phyloP scores from a whole-genome alignment of 2,329 filamentous ascomycete genomes.

The Scedosporium aurantiacum region DNA sequence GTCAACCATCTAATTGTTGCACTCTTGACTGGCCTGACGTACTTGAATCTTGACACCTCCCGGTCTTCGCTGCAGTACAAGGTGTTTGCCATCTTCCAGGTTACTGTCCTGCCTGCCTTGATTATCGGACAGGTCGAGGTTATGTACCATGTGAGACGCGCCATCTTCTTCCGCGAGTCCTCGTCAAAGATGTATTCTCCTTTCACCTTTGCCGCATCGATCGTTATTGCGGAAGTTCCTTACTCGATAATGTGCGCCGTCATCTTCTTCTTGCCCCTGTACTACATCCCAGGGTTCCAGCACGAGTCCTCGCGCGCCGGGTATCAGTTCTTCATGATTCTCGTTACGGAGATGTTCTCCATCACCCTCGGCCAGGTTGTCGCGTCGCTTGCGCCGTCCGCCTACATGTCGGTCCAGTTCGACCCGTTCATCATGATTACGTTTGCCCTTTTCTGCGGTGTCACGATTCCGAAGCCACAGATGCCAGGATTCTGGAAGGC shows the following conservation, averaged over 20 bases:
- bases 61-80: conserved; percentile 70
- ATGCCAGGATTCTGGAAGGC: conserved; percentile 70
- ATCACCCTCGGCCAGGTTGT: conserved; percentile 70
- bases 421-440: conserved; percentile 77
- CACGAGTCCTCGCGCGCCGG: conserved; percentile 54
- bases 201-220: conserved; percentile 64
- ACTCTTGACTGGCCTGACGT: conserved; percentile 68
- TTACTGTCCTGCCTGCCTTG: conserved; percentile 71
- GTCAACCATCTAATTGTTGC: conserved; percentile 77
- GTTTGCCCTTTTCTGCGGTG: conserved; percentile 79
- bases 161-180: conserved; percentile 78
- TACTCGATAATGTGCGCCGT: conserved; percentile 74
- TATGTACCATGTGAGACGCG: conserved; percentile 68
- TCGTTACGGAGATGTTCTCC: conserved; percentile 75
- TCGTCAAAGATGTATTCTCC: conserved; percentile 79
- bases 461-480: conserved; percentile 66
- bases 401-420: conserved; percentile 67
- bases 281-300: conserved; percentile 73
- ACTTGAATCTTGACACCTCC: conserved; percentile 66
- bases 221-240: conserved; percentile 75
- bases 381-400: conserved; percentile 64
- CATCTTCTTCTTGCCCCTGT: conserved; percentile 69
- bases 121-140: conserved; percentile 73
- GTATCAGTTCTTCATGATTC: conserved; percentile 77
- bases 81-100: conserved; percentile 84